Conservation (phyloP, 306 rosid genomes). For the apple (Malus domestica) region DNA sequence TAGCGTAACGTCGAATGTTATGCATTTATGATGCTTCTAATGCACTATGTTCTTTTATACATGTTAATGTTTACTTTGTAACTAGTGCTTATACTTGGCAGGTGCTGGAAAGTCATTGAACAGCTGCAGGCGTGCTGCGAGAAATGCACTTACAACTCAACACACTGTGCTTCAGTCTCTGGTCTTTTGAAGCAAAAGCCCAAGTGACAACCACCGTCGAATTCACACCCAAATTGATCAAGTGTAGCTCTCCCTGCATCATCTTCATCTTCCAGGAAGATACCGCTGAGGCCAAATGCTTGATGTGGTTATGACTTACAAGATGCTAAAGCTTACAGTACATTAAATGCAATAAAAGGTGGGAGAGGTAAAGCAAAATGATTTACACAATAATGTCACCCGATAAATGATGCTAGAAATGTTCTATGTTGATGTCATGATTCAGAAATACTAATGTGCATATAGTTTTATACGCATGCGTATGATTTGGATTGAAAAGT, state of each 20-base stretch:
- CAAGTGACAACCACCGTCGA: slow-evolving; percentile 3
- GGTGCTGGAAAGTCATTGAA: slow-evolving; percentile 66
- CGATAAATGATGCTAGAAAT: background rate
- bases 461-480: background rate
- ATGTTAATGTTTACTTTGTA: background rate
- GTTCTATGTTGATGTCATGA: background rate
- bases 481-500: background rate
- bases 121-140: slow-evolving; percentile 69
- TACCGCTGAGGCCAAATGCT: background rate
- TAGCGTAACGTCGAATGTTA: background rate
- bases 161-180: slow-evolving; percentile 88
- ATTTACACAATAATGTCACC: background rate
- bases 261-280: background rate
- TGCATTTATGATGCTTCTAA: slow-evolving; percentile 1
- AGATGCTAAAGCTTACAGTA: background rate
- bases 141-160: slow-evolving; percentile 61
- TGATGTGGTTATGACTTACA: background rate
- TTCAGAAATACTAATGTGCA: background rate
- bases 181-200: slow-evolving; percentile 69
- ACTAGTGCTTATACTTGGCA: slow-evolving; percentile 15
- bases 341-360: background rate
- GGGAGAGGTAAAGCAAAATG: background rate
- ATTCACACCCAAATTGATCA: background rate
- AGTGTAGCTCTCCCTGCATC: background rate
- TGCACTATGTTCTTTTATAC: background rate